Conservation (phyloP, 2,329 filamentous ascomycete species). For the Monosporascus sp. region DNA sequence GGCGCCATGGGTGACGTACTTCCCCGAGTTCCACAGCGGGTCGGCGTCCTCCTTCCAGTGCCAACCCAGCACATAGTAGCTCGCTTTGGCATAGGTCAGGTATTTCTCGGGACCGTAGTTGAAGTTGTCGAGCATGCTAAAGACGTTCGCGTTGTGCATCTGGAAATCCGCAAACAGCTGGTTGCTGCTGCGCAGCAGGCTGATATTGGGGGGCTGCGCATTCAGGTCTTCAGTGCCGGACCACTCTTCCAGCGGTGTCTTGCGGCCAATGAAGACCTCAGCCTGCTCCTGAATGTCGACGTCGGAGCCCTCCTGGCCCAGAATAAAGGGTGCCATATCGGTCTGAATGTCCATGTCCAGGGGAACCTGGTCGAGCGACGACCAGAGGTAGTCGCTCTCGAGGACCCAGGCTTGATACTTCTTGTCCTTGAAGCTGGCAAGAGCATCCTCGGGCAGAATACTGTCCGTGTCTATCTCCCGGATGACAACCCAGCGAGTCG, state of each 20-base stretch:
- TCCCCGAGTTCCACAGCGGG: background rate
- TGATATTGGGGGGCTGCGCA: background rate
- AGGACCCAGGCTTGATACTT: constrained; percentile 30
- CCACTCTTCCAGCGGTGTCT: constrained; percentile 15
- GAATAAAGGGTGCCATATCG: constrained; percentile 34
- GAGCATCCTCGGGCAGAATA: constrained; percentile 5
- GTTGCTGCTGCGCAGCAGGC: constrained; percentile 17
- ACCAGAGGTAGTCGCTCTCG: constrained; percentile 31
- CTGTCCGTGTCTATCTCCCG: constrained; percentile 20
- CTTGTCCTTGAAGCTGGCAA: background rate
- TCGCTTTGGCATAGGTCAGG: constrained; percentile 21
- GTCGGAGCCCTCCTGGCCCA: constrained; percentile 4
- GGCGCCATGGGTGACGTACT: no score
- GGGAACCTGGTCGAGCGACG: constrained; percentile 26
- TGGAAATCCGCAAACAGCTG: constrained; percentile 36
- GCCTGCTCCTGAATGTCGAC: constrained; percentile 30
- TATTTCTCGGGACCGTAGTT: constrained; percentile 19
- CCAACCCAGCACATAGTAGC: constrained; percentile 37
- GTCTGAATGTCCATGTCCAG: constrained; percentile 29
- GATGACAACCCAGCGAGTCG: constrained; percentile 33
- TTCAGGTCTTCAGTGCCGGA: background rate
- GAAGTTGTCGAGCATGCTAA: constrained; percentile 35
- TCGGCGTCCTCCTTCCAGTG: constrained; percentile 22
- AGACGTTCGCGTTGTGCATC: constrained; percentile 35
- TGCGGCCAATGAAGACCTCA: constrained; percentile 36